These are phyloP conservation scores for Aureobasidium sp. DNA, from an alignment of 2,329 filamentous ascomycete genomes.

Conservation along the genomic window DNA sequence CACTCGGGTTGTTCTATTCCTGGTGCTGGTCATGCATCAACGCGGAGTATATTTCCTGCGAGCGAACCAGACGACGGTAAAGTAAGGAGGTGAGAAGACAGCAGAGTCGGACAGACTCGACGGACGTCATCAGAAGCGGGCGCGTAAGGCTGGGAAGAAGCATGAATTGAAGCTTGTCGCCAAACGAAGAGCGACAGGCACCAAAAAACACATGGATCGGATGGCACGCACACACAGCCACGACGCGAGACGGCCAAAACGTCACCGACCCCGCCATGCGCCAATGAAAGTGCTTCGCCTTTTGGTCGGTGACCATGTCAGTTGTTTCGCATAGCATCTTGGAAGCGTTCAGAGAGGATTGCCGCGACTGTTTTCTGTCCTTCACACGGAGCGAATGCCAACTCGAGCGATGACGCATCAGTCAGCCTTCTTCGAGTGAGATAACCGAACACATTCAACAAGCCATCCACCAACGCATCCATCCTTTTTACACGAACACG, in stretches of 20 bases:
- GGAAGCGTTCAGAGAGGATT: neutral
- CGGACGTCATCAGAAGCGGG: neutral
- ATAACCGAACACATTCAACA: neutral
- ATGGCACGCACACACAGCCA: neutral
- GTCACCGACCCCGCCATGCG: slow-evolving; percentile 4
- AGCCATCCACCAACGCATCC: neutral
- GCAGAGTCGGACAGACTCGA: too few relatives aligned
- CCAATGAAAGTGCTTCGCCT: neutral
- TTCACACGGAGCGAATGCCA: neutral
- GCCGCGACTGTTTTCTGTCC: neutral
- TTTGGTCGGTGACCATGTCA: neutral
- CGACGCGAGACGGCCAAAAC: neutral
- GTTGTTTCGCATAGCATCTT: neutral
- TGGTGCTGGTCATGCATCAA: too few relatives aligned
- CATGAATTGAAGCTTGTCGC: neutral
- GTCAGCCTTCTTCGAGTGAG: neutral
- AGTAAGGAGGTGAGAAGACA: neutral
- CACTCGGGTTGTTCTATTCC: neutral
- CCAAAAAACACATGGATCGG: neutral
- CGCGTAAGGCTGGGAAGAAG: neutral
- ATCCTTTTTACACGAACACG: neutral
- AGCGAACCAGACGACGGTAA: neutral
- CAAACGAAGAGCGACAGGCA: neutral
- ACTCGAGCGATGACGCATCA: slow-evolving; percentile 1
- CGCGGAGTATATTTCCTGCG: too few relatives aligned